Percentiles rank a stretch among this genome's conserved stretches.
Conservation (phyloP, 768 basidiomycete genomes). For the Calocera cornea region DNA sequence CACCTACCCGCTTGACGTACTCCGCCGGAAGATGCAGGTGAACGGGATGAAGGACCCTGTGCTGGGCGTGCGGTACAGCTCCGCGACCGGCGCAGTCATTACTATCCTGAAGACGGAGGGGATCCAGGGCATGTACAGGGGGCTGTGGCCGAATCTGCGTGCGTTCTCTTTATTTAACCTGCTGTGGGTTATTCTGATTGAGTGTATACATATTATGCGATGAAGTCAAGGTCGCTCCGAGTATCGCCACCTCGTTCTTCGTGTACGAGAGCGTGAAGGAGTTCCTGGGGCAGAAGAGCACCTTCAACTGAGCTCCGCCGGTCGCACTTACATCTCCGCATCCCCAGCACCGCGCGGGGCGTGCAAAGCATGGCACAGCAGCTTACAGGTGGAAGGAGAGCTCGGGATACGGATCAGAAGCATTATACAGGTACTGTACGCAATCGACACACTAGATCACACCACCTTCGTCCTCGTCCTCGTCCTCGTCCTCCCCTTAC, state of each 20-base stretch:
- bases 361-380: too few relatives aligned
- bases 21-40: slow-evolving; percentile 93
- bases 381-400: background rate
- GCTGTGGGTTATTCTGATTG: slow-evolving; percentile 1
- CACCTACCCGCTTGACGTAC: slow-evolving; percentile 91
- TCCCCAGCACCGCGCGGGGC: too few relatives aligned
- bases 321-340: too few relatives aligned
- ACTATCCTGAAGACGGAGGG: slow-evolving; percentile 65
- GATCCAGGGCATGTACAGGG: slow-evolving; percentile 61
- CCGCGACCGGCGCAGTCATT: slow-evolving; percentile 64
- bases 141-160: slow-evolving; percentile 82
- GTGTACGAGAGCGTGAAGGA: slow-evolving; percentile 10
- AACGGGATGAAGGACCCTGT: slow-evolving; percentile 52
- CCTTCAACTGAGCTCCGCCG: background rate
- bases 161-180: slow-evolving; percentile 25
- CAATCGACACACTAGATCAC: background rate
- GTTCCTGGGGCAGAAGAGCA: background rate
- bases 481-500: background rate
- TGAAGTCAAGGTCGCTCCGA: slow-evolving; percentile 79
- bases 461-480: background rate
- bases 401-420: background rate
- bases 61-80: slow-evolving; percentile 53
- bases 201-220: too few relatives aligned
- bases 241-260: slow-evolving; percentile 48
- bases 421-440: background rate